phyloP scores from a whole-genome alignment of 306 rosid species.

The Castanopsis chinensis region DNA sequence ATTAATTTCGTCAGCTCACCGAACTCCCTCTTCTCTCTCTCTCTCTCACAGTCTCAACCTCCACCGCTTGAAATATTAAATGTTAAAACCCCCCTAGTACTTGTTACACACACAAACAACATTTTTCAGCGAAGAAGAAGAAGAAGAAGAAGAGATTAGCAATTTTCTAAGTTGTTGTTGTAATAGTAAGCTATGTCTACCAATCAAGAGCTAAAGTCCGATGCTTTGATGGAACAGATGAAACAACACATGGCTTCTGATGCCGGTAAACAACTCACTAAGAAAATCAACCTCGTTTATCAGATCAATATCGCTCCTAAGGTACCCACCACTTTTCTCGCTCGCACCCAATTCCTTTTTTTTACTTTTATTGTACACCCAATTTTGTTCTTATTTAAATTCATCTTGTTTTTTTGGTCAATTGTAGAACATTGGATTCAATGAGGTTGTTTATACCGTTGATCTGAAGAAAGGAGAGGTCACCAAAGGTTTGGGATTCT shows the following conservation, averaged over 20 bases:
- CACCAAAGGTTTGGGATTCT: conserved; percentile 55
- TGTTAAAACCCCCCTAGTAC: too few relatives aligned
- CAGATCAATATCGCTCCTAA: conserved; percentile 85
- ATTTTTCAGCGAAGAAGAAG: background rate
- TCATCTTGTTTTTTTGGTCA: background rate
- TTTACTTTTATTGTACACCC: background rate
- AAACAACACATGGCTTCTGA: conserved; percentile 70
- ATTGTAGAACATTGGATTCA: conserved; percentile 73
- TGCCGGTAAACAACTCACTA: conserved; percentile 54
- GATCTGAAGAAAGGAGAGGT: conserved; percentile 93
- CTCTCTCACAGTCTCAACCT: too few relatives aligned
- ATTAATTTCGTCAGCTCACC: too few relatives aligned
- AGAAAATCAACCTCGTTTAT: conserved; percentile 71
- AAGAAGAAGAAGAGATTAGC: background rate
- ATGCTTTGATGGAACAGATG: conserved; percentile 69
- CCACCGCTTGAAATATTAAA: too few relatives aligned
- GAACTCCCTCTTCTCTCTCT: too few relatives aligned
- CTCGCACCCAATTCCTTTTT: background rate
- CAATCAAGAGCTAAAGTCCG: conserved; percentile 53
- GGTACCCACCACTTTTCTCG: conserved; percentile 34
- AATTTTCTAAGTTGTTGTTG: background rate
- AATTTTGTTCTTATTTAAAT: background rate
- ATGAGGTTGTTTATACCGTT: conserved; percentile 68
- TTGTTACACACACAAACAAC: too few relatives aligned
- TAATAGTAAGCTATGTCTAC: conserved; percentile 30